A percentile compares a stretch with the other conserved stretches of the same genome.
Conservation (phyloP, 768 basidiomycete genomes). For the Psilocybe cubensis region DNA sequence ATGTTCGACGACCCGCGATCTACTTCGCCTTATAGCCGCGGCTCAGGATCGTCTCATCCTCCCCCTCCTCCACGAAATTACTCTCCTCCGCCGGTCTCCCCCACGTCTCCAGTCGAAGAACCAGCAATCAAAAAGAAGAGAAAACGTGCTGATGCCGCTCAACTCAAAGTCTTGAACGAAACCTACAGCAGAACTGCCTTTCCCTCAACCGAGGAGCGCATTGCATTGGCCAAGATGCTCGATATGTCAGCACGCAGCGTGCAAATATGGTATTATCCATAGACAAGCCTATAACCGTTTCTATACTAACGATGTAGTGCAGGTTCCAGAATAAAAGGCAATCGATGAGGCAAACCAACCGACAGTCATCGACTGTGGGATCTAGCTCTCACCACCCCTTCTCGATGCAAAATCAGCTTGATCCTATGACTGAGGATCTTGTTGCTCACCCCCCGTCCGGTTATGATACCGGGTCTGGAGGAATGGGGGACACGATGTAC, state of each 20-base stretch:
- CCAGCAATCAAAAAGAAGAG: conserved; percentile 87
- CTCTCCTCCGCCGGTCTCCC: conserved; percentile 53
- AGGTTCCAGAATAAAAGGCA: conserved; percentile 92
- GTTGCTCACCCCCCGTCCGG: conserved; percentile 31
- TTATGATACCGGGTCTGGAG: conserved; percentile 27
- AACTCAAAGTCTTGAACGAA: conserved; percentile 81
- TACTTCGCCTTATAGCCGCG: conserved; percentile 47
- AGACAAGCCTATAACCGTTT: conserved; percentile 16
- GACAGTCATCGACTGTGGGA: conserved; percentile 56
- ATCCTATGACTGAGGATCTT: conserved; percentile 42
- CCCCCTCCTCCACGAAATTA: conserved; percentile 42
- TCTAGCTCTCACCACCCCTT: conserved; percentile 54
- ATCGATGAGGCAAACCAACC: conserved; percentile 78
- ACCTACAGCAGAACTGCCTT: conserved; percentile 83
- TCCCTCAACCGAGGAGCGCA: conserved; percentile 87
- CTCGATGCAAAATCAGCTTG: conserved; percentile 41
- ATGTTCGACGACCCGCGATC: conserved; percentile 45
- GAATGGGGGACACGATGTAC: conserved; percentile 33
- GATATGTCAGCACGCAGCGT: conserved; percentile 87
- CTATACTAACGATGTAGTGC: conserved; percentile 26
- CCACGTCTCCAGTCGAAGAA: conserved; percentile 53
- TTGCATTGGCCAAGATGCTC: conserved; percentile 70
- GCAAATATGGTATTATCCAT: conserved; percentile 73
- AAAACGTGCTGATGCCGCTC: conserved; percentile 81
- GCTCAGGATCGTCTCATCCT: conserved; percentile 37